Percentiles rank a stretch among this genome's conserved stretches.
Conservation (phyloP, 352 stramenopile genomes). For the Phytophthora ohioensis region DNA sequence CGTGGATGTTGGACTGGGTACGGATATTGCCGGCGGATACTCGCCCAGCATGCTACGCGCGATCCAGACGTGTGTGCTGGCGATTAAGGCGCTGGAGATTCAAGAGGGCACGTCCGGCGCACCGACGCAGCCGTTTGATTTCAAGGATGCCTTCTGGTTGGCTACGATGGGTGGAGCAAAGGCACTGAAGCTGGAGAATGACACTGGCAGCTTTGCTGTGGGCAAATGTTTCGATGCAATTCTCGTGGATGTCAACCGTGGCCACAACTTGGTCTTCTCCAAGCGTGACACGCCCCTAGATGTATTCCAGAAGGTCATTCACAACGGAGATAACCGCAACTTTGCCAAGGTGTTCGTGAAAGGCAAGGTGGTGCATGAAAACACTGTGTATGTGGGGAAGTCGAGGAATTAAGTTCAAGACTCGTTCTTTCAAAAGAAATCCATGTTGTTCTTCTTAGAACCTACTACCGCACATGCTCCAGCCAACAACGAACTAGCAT, state of each 20-base stretch:
- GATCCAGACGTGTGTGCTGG: constrained; percentile 84
- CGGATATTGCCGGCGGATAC: constrained; percentile 93
- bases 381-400: neutral
- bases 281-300: constrained; percentile 51
- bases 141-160: constrained; percentile 88
- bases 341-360: constrained; percentile 82
- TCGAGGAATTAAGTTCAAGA: too few relatives aligned
- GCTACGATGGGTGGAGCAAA: constrained; percentile 88
- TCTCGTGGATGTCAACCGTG: constrained; percentile 61
- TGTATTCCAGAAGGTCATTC: constrained; percentile 88
- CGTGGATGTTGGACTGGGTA: constrained; percentile 81
- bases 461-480: too few relatives aligned
- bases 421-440: neutral
- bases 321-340: constrained; percentile 89
- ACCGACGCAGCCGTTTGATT: constrained; percentile 52
- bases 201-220: constrained; percentile 80
- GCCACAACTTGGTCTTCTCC: constrained; percentile 65
- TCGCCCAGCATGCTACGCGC: constrained; percentile 90
- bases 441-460: neutral
- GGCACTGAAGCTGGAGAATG: constrained; percentile 69
- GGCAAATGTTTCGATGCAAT: constrained; percentile 91
- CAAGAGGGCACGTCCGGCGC: constrained; percentile 29
- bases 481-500: too few relatives aligned
- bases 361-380: constrained; percentile 39
- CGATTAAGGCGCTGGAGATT: constrained; percentile 69